Evolutionary conservation across 371 early-diverging fungal genomes (phyloP).

Genomic region (Caulochytrium protostelioides): DNA sequence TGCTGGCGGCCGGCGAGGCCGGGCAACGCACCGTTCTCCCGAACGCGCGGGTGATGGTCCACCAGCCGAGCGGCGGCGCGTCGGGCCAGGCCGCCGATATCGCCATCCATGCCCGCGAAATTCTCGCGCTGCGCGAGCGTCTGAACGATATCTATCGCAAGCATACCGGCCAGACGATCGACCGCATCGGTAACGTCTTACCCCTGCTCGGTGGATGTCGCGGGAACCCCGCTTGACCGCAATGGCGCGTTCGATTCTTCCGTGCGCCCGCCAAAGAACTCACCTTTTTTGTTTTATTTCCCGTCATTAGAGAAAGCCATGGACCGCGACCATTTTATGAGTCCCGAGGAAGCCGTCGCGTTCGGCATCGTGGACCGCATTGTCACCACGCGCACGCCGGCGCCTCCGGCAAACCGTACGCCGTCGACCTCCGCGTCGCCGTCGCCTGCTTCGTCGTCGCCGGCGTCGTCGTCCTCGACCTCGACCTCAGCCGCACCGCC

Average conservation of each 20-base stretch:
- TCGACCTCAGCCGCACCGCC: too few relatives aligned
- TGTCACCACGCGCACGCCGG: too few relatives aligned
- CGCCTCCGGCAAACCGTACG: too few relatives aligned
- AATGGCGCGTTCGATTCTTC: background rate
- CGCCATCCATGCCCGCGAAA: slow-evolving; percentile 90
- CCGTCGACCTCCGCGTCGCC: too few relatives aligned
- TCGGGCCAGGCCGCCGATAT: slow-evolving; percentile 90
- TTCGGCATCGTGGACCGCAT: slow-evolving; percentile 79
- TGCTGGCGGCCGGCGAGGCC: slow-evolving; percentile 59
- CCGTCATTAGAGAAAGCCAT: slow-evolving; percentile 41
- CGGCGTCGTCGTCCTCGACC: too few relatives aligned
- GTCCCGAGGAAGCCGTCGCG: slow-evolving; percentile 64
- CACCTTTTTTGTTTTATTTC: background rate
- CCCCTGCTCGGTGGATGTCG: background rate
- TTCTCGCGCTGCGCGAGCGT: slow-evolving; percentile 62
- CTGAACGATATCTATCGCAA: slow-evolving; percentile 67
- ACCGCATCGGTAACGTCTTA: slow-evolving; percentile 44
- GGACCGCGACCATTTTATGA: slow-evolving; percentile 90
- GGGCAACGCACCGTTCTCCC: slow-evolving; percentile 76
- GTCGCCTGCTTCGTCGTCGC: too few relatives aligned
- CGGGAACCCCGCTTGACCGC: too few relatives aligned
- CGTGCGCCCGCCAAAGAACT: background rate
- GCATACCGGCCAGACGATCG: slow-evolving; percentile 63
- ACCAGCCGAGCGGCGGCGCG: slow-evolving; percentile 94
- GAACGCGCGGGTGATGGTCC: slow-evolving; percentile 86